phyloP scores from a whole-genome alignment of 2,329 filamentous ascomycete species.

The Xylariaceae sp. region DNA sequence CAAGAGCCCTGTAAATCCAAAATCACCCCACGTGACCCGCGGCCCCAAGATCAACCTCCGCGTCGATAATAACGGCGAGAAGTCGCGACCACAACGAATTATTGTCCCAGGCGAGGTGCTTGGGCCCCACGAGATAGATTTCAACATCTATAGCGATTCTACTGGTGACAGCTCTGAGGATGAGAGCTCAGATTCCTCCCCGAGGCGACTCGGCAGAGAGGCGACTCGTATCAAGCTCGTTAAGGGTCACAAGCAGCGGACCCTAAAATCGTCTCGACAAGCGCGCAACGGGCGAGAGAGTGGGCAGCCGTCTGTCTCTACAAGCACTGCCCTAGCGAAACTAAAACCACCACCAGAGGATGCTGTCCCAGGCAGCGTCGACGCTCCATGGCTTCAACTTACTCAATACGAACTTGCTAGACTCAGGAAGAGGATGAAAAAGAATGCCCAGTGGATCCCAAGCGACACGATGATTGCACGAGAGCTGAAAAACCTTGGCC shows the following conservation, averaged over 20 bases:
- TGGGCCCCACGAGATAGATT: constrained; percentile 59
- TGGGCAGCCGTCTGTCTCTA: constrained; percentile 38
- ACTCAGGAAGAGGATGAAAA: constrained; percentile 82
- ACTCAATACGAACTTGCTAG: constrained; percentile 61
- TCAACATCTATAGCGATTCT: constrained; percentile 51
- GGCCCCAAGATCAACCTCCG: constrained; percentile 43
- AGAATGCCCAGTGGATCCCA: constrained; percentile 79
- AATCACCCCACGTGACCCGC: constrained; percentile 49
- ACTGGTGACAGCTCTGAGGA: constrained; percentile 50
- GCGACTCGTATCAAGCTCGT: constrained; percentile 47
- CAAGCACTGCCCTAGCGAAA: constrained; percentile 35
- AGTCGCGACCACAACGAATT: constrained; percentile 48
- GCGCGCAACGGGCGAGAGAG: constrained; percentile 35
- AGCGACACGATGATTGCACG: constrained; percentile 81
- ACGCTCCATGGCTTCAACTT: constrained; percentile 61
- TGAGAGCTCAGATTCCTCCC: constrained; percentile 39
- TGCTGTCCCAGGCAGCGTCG: constrained; percentile 51
- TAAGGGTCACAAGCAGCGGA: constrained; percentile 39
- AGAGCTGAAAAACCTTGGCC: constrained; percentile 65
- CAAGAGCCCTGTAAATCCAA: constrained; percentile 47
- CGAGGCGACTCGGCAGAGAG: constrained; percentile 34
- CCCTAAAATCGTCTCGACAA: constrained; percentile 28
- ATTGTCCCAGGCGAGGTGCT: constrained; percentile 62
- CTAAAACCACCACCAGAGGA: constrained; percentile 56
- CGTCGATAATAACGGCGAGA: constrained; percentile 41